Conservation (phyloP, 176 grass and related monocot species). For the Ensete glaucum region DNA sequence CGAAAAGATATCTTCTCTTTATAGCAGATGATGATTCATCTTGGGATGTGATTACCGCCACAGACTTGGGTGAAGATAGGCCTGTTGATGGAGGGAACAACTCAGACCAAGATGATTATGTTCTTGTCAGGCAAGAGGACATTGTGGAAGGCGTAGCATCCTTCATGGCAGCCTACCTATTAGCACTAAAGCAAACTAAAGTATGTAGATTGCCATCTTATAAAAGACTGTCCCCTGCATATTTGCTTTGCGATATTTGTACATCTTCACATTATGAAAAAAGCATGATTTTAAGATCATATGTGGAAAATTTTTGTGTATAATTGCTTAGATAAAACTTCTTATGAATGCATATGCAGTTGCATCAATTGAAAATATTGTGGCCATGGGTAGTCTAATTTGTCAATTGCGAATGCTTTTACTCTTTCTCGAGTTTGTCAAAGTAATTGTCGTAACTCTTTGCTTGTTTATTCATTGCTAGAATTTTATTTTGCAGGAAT, state of each 20-base stretch:
- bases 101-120: slow-evolving; percentile 60
- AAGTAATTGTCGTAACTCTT: neutral
- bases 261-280: neutral
- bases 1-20: neutral
- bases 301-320: neutral
- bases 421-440: neutral
- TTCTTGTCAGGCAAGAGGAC: slow-evolving; percentile 82
- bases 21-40: slow-evolving; percentile 41
- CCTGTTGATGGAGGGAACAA: slow-evolving; percentile 37
- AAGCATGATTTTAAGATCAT: neutral
- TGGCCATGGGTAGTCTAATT: neutral
- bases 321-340: neutral
- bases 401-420: neutral
- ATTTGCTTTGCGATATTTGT: neutral
- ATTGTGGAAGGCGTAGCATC: slow-evolving; percentile 62
- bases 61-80: slow-evolving; percentile 59
- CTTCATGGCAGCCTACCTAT: slow-evolving; percentile 80
- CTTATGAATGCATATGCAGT: neutral
- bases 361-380: neutral
- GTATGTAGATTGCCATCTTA: slow-evolving; percentile 24
- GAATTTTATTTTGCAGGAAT: slow-evolving; percentile 51
- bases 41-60: slow-evolving; percentile 60
- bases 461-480: slow-evolving; percentile 20
- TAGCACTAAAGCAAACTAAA: slow-evolving; percentile 60
- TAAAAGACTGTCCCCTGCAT: neutral